phyloP scores from a whole-genome alignment of 192 early-diverging fungal species.

The Coemansia javaensis region DNA sequence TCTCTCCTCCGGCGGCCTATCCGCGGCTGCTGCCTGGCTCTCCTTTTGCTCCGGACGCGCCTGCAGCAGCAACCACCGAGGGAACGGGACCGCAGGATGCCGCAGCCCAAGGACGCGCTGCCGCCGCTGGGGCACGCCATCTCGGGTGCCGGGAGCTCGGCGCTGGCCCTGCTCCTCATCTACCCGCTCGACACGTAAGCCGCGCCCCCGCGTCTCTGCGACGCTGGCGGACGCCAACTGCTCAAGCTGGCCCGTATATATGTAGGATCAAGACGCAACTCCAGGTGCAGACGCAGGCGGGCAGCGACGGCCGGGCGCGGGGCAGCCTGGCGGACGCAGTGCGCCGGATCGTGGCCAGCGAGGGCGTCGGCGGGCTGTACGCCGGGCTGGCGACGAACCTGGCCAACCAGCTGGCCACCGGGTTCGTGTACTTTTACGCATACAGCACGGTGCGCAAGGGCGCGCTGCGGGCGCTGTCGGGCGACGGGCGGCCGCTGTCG shows the following conservation, averaged over 20 bases:
- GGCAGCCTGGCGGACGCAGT: constrained; percentile 71
- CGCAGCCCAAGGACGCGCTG: constrained; percentile 47
- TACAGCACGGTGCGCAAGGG: constrained; percentile 68
- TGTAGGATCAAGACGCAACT: constrained; percentile 83
- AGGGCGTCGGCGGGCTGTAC: constrained; percentile 86
- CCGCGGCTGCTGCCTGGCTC: background rate
- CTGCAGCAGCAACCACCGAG: background rate
- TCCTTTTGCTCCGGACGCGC: background rate
- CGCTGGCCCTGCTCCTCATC: constrained; percentile 82
- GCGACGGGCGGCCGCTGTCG: constrained; percentile 56
- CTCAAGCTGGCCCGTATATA: too few relatives aligned
- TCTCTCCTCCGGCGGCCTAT: too few relatives aligned
- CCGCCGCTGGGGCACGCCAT: constrained; percentile 89
- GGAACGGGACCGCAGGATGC: too few relatives aligned
- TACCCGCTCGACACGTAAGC: constrained; percentile 91
- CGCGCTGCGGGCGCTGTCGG: constrained; percentile 18
- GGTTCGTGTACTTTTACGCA: constrained; percentile 84
- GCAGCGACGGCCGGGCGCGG: constrained; percentile 50
- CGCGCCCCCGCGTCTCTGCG: too few relatives aligned
- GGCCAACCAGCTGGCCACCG: constrained; percentile 68
- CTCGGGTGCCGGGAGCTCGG: constrained; percentile 85
- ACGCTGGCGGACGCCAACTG: too few relatives aligned
- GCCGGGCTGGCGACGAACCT: constrained; percentile 81
- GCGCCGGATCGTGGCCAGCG: constrained; percentile 70
- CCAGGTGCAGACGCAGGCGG: constrained; percentile 79